phyloP scores from a whole-genome alignment of 805 yeast species.

The Yarrowia osloensis region DNA sequence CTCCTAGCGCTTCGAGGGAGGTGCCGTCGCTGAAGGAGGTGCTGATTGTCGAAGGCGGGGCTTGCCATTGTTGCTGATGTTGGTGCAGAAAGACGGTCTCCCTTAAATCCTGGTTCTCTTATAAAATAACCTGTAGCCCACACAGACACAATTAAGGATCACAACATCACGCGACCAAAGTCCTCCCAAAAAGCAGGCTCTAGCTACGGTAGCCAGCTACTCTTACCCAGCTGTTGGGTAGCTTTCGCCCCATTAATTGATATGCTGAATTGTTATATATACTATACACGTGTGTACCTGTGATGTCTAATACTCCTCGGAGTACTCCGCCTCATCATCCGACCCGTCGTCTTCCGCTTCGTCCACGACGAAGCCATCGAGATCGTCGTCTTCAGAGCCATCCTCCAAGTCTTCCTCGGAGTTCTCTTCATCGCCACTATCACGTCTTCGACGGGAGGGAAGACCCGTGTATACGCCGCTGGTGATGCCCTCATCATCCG shows the following conservation, averaged over 20 bases:
- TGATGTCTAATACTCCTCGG: background rate
- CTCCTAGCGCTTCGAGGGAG: background rate
- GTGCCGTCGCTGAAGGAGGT: background rate
- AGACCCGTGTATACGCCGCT: conserved; percentile 2
- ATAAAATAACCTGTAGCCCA: background rate
- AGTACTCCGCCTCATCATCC: background rate
- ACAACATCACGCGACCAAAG: too few species aligned
- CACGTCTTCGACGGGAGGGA: background rate
- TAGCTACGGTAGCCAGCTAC: background rate
- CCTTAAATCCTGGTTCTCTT: too few species aligned
- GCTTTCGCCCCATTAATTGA: too few species aligned
- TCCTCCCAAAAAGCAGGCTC: too few species aligned
- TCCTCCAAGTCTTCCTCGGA: background rate
- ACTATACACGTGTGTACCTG: background rate
- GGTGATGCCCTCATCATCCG: background rate
- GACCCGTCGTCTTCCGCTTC: background rate
- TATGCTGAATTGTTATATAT: background rate
- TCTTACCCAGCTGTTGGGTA: too few species aligned
- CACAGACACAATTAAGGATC: background rate
- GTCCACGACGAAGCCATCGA: background rate
- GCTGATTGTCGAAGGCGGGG: background rate
- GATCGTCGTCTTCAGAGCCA: background rate
- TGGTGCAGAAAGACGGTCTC: too few species aligned
- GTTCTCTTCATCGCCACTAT: background rate
- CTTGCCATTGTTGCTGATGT: background rate